These are phyloP conservation scores for Suillus fuscotomentosus DNA, from an alignment of 768 basidiomycete genomes.

Conservation along the genomic window DNA sequence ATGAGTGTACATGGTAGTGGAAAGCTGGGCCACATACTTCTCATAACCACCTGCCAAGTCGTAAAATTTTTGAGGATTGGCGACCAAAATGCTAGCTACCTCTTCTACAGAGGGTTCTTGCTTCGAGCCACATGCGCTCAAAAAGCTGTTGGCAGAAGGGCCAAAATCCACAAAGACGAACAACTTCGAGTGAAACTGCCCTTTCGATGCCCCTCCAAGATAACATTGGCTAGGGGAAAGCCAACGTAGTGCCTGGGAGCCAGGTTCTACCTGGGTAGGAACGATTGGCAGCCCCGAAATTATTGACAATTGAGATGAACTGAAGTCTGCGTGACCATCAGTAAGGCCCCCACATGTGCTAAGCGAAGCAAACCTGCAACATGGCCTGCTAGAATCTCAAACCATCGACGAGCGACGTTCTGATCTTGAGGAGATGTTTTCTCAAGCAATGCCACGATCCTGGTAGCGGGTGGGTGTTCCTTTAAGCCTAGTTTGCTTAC, in stretches of 20 bases:
- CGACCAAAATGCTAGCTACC: conserved; percentile 66
- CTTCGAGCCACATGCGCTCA: conserved; percentile 84
- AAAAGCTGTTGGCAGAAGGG: conserved; percentile 73
- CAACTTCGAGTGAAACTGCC: conserved; percentile 71
- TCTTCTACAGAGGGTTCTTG: conserved; percentile 86
- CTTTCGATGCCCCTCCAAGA: conserved; percentile 50
- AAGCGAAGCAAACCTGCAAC: conserved; percentile 48
- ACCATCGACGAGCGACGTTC: conserved; percentile 60
- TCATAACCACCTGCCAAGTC: conserved; percentile 65
- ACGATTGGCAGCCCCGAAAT: conserved; percentile 66
- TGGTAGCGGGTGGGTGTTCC: conserved; percentile 63
- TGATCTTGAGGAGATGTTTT: conserved; percentile 57
- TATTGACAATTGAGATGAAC: conserved; percentile 47
- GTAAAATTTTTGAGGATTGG: conserved; percentile 70
- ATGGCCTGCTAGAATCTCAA: conserved; percentile 62
- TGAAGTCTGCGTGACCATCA: conserved; percentile 49
- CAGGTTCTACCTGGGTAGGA: conserved; percentile 44
- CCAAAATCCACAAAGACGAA: conserved; percentile 93
- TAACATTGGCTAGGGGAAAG: conserved; percentile 69
- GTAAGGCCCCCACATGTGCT: background rate
- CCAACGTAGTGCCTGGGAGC: conserved; percentile 37
- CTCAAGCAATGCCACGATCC: conserved; percentile 58
- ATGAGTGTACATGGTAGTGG: background rate
- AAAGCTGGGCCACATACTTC: conserved; percentile 45
- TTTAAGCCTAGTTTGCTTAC: conserved; percentile 63